Evolutionary conservation across 805 yeast species (phyloP).

Genomic region (Candida incommunis): DNA sequence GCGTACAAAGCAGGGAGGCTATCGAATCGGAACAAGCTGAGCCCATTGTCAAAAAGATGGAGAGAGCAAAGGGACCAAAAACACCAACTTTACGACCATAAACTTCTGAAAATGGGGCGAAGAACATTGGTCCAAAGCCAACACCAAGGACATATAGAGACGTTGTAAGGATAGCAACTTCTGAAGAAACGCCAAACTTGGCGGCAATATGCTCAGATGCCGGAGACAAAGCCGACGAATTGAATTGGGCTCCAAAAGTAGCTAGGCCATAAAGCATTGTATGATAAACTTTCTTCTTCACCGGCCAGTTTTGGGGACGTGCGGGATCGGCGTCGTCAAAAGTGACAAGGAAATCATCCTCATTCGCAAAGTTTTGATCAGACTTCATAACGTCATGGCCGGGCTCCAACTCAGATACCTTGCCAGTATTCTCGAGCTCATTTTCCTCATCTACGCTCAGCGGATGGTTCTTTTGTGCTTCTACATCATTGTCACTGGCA

Average conservation of each 20-base stretch:
- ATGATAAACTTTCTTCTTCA: conserved; percentile 22
- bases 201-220: conserved; percentile 21
- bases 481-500: background rate
- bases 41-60: conserved; percentile 31
- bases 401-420: background rate
- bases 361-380: conserved; percentile 5
- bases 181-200: conserved; percentile 30
- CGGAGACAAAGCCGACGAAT: conserved; percentile 36
- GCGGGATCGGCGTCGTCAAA: conserved; percentile 36
- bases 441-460: no score
- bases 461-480: no score
- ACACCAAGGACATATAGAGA: conserved; percentile 51
- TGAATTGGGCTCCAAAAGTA: conserved; percentile 33
- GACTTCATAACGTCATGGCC: background rate
- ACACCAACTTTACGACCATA: conserved; percentile 36
- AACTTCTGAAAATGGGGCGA: conserved; percentile 47
- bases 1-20: conserved; percentile 35
- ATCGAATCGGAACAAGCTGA: conserved; percentile 36
- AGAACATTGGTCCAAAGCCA: conserved; percentile 52
- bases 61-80: conserved; percentile 26
- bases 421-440: background rate
- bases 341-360: conserved; percentile 9
- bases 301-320: conserved; percentile 42
- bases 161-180: conserved; percentile 37
- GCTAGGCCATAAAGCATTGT: conserved; percentile 27